These are phyloP conservation scores for Aureobasidium pullulans DNA, from an alignment of 2,329 filamentous ascomycete species.

Conservation along the genomic window DNA sequence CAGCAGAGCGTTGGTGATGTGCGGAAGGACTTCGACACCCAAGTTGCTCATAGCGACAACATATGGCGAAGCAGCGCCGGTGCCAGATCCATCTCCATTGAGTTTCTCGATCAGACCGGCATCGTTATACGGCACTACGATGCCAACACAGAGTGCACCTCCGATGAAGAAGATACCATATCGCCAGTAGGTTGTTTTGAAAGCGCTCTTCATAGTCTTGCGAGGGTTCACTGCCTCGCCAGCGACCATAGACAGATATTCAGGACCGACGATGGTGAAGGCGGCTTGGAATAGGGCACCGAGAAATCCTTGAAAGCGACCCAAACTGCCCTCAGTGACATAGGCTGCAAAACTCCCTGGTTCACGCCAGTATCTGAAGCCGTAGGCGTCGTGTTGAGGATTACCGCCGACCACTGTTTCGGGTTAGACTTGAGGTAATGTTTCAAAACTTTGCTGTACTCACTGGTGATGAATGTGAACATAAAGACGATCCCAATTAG, in stretches of 20 bases:
- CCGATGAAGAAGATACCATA: slow-evolving; percentile 43
- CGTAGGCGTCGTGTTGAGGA: slow-evolving; percentile 30
- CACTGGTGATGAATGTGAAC: slow-evolving; percentile 27
- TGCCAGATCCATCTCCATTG: slow-evolving; percentile 14
- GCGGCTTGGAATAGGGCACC: slow-evolving; percentile 31
- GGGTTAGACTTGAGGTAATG: too few species aligned
- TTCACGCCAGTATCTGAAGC: slow-evolving; percentile 35
- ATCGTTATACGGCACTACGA: slow-evolving; percentile 31
- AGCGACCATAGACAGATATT: slow-evolving; percentile 43
- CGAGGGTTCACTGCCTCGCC: slow-evolving; percentile 41
- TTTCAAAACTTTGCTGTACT: slow-evolving; percentile 31
- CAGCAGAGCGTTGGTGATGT: slow-evolving; percentile 30
- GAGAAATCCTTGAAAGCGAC: slow-evolving; percentile 26
- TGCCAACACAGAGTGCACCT: slow-evolving; percentile 38
- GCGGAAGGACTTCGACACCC: slow-evolving; percentile 37
- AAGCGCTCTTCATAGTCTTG: slow-evolving; percentile 40
- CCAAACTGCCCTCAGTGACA: slow-evolving; percentile 12
- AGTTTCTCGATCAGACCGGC: slow-evolving; percentile 21
- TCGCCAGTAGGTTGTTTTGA: slow-evolving; percentile 42
- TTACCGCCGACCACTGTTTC: slow-evolving; percentile 24
- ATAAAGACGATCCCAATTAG: slow-evolving; percentile 33
- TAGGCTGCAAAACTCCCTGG: slow-evolving; percentile 25
- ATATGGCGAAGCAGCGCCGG: slow-evolving; percentile 24
- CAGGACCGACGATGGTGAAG: slow-evolving; percentile 41
- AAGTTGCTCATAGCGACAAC: slow-evolving; percentile 40